Conservation (phyloP, 2,329 filamentous ascomycete species). For the Xylariaceae sp. region DNA sequence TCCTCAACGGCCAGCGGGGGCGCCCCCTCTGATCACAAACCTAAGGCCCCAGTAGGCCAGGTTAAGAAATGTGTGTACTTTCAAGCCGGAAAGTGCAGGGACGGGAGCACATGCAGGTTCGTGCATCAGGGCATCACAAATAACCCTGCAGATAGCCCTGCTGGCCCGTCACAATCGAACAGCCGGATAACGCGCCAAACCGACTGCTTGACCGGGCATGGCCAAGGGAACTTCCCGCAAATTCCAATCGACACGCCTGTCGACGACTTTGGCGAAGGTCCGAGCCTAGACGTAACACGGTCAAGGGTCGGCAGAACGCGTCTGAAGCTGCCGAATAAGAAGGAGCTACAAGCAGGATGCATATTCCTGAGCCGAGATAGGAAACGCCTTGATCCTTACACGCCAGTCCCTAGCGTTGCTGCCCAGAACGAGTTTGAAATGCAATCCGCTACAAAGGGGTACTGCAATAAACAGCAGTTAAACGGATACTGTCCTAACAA, state of each 20-base stretch:
- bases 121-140: slow-evolving; percentile 18
- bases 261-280: slow-evolving; percentile 1
- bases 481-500: slow-evolving; percentile 20
- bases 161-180: slow-evolving; percentile 2
- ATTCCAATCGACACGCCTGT: slow-evolving; percentile 2
- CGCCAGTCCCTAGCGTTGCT: slow-evolving; percentile 17
- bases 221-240: slow-evolving; percentile 5
- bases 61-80: slow-evolving; percentile 25
- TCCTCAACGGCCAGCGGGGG: slow-evolving; percentile 4
- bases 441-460: slow-evolving; percentile 18
- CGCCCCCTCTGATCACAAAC: neutral
- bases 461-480: slow-evolving; percentile 29
- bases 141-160: slow-evolving; percentile 1
- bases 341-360: slow-evolving; percentile 24
- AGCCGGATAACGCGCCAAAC: slow-evolving; percentile 8
- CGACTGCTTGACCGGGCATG: slow-evolving; percentile 5
- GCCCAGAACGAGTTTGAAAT: slow-evolving; percentile 19
- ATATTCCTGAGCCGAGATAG: slow-evolving; percentile 26
- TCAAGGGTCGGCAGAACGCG: slow-evolving; percentile 5
- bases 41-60: slow-evolving; percentile 6
- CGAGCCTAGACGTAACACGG: too few relatives aligned
- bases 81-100: slow-evolving; percentile 27
- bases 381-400: slow-evolving; percentile 28
- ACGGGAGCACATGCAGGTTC: slow-evolving; percentile 26
- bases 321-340: slow-evolving; percentile 19